Base-by-base conservation (phyloP, 495 filamentous ascomycete genomes). In the Massariosphaeria phaeospora region DNA sequence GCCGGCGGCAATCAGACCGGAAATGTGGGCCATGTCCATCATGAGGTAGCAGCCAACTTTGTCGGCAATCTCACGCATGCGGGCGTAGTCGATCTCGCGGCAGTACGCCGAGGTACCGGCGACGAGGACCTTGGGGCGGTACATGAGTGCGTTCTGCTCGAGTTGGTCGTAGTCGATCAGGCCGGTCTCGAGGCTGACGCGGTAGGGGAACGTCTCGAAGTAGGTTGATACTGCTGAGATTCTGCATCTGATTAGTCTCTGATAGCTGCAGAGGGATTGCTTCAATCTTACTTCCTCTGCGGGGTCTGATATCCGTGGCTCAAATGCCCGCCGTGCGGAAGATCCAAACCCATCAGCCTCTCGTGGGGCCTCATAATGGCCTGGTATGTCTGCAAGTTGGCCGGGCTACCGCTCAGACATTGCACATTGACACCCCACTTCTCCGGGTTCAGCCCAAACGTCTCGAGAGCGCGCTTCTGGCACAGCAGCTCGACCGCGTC, bases 381-480 rank as follows among this genome's bases (percentile, higher is more conserved):
- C 78, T 97, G 94, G 78, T 99, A 97, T 61, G 95, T 90, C 79
- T 98, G 91, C 55, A 99, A 74, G 74, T 99, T 99, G 72, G 93
- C 93, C 55, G 93, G 93, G 72, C 82, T 87, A 55, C 90, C 89
- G 70, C 83, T 88, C 70, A 99, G 72, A 69, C 86, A 89, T 76
- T 99, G 93, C 45, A 99, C 93, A 68, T 99, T 99, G 77, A 99
- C 93, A 66, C 94, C 93, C 93, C 93, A 99, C 74, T 93, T 87
- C 63, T 84, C 82, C 18, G 82, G 59, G 71, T 95, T 86, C 31
- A 95, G 76, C 64, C 85, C 78, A 78, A 96, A 99, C 30, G 93
- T 88, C 76, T 90, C 77, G 55, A 97, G 84, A 62, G 93, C 93
- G 72, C 93, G 89, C 73, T 80, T 79, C 80, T 99, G 93, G 82